phyloP scores from a whole-genome alignment of 192 early-diverging fungal species.

The Coemansia brasiliensis region DNA sequence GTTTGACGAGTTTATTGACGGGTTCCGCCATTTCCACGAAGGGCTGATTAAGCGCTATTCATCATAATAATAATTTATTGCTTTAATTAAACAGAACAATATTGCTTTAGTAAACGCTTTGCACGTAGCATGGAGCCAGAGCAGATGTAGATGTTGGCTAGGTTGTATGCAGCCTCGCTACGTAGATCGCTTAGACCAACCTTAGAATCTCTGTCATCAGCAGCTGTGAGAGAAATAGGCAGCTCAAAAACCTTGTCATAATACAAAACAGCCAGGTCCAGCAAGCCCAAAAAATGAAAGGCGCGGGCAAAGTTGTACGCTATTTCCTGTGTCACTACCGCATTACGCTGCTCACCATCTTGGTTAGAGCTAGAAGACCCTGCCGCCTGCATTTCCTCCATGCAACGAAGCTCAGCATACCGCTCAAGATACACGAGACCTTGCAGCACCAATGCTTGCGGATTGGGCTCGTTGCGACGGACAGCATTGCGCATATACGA shows the following conservation, averaged over 20 bases:
- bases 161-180: slow-evolving; percentile 89
- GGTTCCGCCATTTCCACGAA: slow-evolving; percentile 77
- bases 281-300: slow-evolving; percentile 85
- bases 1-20: slow-evolving; percentile 85
- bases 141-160: slow-evolving; percentile 74
- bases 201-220: neutral
- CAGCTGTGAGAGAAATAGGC: slow-evolving; percentile 45
- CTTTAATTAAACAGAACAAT: slow-evolving; percentile 64
- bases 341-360: no score
- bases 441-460: slow-evolving; percentile 25
- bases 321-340: slow-evolving; percentile 55
- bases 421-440: slow-evolving; percentile 36
- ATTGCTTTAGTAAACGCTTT: slow-evolving; percentile 66
- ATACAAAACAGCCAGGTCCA: slow-evolving; percentile 80
- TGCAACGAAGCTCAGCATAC: slow-evolving; percentile 43
- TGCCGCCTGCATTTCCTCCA: slow-evolving; percentile 19
- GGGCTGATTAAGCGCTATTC: slow-evolving; percentile 71
- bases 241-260: slow-evolving; percentile 75
- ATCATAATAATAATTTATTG: slow-evolving; percentile 9
- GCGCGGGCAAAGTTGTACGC: slow-evolving; percentile 86
- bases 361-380: neutral
- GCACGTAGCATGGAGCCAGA: slow-evolving; percentile 75
- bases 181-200: slow-evolving; percentile 49
- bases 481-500: slow-evolving; percentile 26
- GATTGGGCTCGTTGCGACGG: neutral